phyloP scores from a whole-genome alignment of 1,139 yeast genomes.

The Taphrina pruni region DNA sequence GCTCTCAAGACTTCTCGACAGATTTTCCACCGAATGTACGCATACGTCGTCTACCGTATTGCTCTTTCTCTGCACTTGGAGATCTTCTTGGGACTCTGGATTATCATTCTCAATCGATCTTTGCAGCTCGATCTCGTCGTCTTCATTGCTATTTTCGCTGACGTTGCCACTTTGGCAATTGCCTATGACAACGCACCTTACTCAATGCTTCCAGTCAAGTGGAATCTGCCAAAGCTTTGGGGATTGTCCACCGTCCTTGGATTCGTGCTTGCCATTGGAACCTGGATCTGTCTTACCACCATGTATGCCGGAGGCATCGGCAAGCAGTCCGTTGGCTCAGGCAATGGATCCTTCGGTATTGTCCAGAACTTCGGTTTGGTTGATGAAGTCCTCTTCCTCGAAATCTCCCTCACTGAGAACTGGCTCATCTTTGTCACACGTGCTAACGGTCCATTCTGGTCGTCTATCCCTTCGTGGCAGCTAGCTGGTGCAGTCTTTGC shows the following conservation, averaged over 20 bases:
- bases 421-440: slow-evolving; percentile 80
- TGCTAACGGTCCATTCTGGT: slow-evolving; percentile 81
- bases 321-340: slow-evolving; percentile 27
- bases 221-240: slow-evolving; percentile 92
- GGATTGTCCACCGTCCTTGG: slow-evolving; percentile 76
- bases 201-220: slow-evolving; percentile 95
- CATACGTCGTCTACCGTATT: slow-evolving; percentile 79
- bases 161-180: slow-evolving; percentile 77
- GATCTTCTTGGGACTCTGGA: slow-evolving; percentile 74
- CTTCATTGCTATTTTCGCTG: slow-evolving; percentile 77
- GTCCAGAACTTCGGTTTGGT: slow-evolving; percentile 34
- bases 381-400: slow-evolving; percentile 68
- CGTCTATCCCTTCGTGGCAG: slow-evolving; percentile 75
- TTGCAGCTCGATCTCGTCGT: slow-evolving; percentile 72
- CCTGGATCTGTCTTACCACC: slow-evolving; percentile 76
- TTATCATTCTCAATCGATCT: slow-evolving; percentile 71
- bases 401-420: slow-evolving; percentile 76
- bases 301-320: slow-evolving; percentile 59
- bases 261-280: slow-evolving; percentile 68
- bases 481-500: slow-evolving; percentile 70
- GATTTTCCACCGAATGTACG: slow-evolving; percentile 82
- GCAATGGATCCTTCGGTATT: slow-evolving; percentile 39
- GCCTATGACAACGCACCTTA: slow-evolving; percentile 92
- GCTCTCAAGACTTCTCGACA: slow-evolving; percentile 78
- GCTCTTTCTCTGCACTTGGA: slow-evolving; percentile 76